These are phyloP conservation scores for Pseudogymnoascus sp. DNA, from an alignment of 2,329 filamentous ascomycete species.

Conservation along the genomic window DNA sequence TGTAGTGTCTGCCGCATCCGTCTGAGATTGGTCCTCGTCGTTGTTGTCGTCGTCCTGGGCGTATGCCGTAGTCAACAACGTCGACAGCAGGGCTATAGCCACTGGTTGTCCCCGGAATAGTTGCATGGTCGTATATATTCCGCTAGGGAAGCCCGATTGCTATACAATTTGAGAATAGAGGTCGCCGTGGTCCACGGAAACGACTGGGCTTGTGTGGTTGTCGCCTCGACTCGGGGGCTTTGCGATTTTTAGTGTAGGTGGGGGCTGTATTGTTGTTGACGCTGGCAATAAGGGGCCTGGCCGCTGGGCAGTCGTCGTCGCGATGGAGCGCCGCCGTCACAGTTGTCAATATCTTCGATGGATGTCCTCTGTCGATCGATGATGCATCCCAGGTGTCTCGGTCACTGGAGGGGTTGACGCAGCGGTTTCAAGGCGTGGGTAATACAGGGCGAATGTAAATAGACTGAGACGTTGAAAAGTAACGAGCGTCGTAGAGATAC, in stretches of 20 bases:
- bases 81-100: not conserved
- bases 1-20: not conserved
- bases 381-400: constrained; percentile 1
- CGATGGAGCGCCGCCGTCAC: not conserved
- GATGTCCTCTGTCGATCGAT: not conserved
- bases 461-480: not conserved
- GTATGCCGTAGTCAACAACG: constrained; percentile 1
- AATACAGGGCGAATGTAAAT: constrained; percentile 3
- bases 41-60: not conserved
- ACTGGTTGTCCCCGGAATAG: not conserved
- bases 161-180: not conserved
- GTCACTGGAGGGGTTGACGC: not conserved
- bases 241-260: not conserved
- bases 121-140: not conserved
- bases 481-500: constrained; percentile 1
- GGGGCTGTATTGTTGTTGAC: not conserved
- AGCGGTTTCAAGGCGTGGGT: constrained; percentile 4
- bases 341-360: not conserved
- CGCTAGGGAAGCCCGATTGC: not conserved
- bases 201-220: not conserved
- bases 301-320: not conserved
- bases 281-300: not conserved
- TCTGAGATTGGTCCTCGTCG: not conserved
- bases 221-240: not conserved
- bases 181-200: not conserved